A percentile compares a stretch with the other conserved stretches of the same genome.
Conservation (phyloP, 805 yeast species). For the Myxozyma sirexii region DNA sequence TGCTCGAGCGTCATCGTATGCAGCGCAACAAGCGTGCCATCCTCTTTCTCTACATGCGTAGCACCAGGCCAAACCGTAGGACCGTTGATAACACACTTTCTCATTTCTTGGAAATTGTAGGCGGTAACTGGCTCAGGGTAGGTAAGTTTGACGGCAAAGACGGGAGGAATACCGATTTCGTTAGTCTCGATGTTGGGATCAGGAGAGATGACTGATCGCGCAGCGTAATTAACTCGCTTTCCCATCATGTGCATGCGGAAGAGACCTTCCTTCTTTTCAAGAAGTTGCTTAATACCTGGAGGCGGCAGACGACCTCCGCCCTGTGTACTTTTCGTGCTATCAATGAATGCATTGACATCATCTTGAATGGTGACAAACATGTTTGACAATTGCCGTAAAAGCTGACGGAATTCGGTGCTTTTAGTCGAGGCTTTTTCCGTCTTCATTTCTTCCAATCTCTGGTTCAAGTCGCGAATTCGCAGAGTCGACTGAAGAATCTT, state of each 20-base stretch:
- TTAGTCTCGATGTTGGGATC: conserved; percentile 98
- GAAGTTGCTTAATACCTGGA: conserved; percentile 96
- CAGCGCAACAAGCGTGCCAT: conserved; percentile 79
- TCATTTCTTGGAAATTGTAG: conserved; percentile 83
- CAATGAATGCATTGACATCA: conserved; percentile 92
- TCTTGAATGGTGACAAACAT: conserved; percentile 93
- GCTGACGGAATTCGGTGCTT: conserved; percentile 43
- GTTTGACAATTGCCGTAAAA: conserved; percentile 82
- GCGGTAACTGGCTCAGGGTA: conserved; percentile 98
- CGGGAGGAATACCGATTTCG: conserved; percentile 99
- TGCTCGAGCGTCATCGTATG: conserved; percentile 91
- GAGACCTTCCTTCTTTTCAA: conserved; percentile 97
- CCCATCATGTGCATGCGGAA: conserved; percentile 99
- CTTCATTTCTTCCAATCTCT: conserved; percentile 67
- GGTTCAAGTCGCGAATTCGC: conserved; percentile 85
- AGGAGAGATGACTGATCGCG: conserved; percentile 98
- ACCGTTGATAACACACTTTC: conserved; percentile 96
- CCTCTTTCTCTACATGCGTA: conserved; percentile 91
- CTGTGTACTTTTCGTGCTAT: conserved; percentile 82
- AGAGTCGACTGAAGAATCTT: conserved; percentile 78
- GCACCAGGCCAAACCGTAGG: conserved; percentile 99
- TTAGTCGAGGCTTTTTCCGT: conserved; percentile 49
- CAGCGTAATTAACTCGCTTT: conserved; percentile 98
- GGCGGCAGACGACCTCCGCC: conserved; percentile 69
- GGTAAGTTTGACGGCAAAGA: conserved; percentile 91